phyloP scores from a whole-genome alignment of 2,329 filamentous ascomycete genomes.

The Leptodontidium sp. region DNA sequence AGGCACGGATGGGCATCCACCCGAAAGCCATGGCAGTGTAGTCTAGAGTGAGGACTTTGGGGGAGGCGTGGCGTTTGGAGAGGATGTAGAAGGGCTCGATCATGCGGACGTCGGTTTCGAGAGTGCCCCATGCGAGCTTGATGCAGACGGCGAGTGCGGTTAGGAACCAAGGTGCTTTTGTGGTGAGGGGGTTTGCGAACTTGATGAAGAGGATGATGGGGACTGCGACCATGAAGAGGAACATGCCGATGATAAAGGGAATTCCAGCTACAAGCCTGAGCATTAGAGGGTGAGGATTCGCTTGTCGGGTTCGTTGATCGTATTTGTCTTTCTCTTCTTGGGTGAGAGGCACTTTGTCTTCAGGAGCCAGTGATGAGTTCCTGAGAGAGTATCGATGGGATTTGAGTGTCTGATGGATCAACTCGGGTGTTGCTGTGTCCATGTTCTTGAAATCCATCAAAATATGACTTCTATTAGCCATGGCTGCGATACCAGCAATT shows the following conservation, averaged over 20 bases:
- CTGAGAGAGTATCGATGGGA: conserved; percentile 72
- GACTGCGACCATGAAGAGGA: conserved; percentile 64
- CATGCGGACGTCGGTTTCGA: conserved; percentile 76
- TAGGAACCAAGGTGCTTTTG: conserved; percentile 70
- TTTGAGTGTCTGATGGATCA: conserved; percentile 74
- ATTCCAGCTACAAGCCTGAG: conserved; percentile 66
- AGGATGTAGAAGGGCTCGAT: conserved; percentile 79
- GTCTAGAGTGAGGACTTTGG: conserved; percentile 73
- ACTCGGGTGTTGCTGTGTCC: conserved; percentile 70
- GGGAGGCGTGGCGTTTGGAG: conserved; percentile 68
- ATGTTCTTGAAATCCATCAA: conserved; percentile 77
- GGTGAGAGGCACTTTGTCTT: conserved; percentile 57
- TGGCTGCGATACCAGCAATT: conserved; percentile 76
- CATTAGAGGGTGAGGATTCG: conserved; percentile 75
- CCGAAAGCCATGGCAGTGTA: conserved; percentile 77
- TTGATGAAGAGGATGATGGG: conserved; percentile 68
- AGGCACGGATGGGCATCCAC: conserved; percentile 67
- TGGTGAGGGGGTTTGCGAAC: conserved; percentile 60
- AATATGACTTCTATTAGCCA: conserved; percentile 78
- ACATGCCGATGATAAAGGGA: conserved; percentile 65
- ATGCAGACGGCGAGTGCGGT: conserved; percentile 71
- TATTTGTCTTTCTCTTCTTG: conserved; percentile 56
- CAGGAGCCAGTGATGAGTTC: conserved; percentile 75
- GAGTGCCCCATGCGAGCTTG: conserved; percentile 72
- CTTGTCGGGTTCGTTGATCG: conserved; percentile 56